Evolutionary conservation across 2,329 filamentous ascomycete genomes (phyloP).

Genomic region (Lasiodiplodia hormozganensis): DNA sequence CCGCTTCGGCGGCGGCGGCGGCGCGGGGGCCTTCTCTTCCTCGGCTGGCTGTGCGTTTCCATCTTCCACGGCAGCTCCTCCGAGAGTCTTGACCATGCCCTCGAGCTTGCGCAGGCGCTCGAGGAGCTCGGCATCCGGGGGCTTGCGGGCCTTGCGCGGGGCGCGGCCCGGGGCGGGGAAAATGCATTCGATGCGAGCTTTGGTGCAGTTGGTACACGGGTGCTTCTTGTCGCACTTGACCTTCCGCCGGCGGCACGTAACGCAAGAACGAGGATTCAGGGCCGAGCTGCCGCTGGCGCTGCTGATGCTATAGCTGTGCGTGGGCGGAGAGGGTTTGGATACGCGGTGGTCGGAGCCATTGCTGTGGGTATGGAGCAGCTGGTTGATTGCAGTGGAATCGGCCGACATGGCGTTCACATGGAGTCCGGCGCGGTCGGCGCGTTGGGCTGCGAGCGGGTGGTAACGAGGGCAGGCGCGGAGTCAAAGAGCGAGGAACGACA

Average conservation of each 20-base stretch:
- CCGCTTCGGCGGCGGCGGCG: not conserved
- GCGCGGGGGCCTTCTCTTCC: not conserved
- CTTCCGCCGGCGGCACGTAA: conserved; percentile 65
- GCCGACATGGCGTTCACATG: conserved; percentile 22
- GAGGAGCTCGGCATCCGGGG: conserved; percentile 74
- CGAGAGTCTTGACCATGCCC: conserved; percentile 72
- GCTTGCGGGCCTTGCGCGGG: conserved; percentile 71
- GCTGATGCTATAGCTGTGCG: conserved; percentile 26
- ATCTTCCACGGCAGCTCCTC: conserved; percentile 35
- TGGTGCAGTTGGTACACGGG: conserved; percentile 77
- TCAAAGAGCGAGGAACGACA: not conserved
- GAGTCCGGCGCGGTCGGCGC: conserved; percentile 1
- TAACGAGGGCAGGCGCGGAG: not conserved
- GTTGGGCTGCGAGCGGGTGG: not conserved
- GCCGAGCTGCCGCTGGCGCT: conserved; percentile 17
- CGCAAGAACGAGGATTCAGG: conserved; percentile 53
- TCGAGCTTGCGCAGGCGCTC: conserved; percentile 76
- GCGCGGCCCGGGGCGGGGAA: conserved; percentile 78
- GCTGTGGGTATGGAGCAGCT: conserved; percentile 26
- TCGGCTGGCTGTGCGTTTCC: conserved; percentile 46
- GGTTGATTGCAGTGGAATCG: conserved; percentile 8
- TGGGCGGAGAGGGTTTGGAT: conserved; percentile 20
- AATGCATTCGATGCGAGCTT: conserved; percentile 73
- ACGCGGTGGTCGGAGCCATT: conserved; percentile 24
- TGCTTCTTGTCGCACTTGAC: conserved; percentile 81